phyloP scores from a whole-genome alignment of 169 alveolate species.

The Cryptosporidium ubiquitum region DNA sequence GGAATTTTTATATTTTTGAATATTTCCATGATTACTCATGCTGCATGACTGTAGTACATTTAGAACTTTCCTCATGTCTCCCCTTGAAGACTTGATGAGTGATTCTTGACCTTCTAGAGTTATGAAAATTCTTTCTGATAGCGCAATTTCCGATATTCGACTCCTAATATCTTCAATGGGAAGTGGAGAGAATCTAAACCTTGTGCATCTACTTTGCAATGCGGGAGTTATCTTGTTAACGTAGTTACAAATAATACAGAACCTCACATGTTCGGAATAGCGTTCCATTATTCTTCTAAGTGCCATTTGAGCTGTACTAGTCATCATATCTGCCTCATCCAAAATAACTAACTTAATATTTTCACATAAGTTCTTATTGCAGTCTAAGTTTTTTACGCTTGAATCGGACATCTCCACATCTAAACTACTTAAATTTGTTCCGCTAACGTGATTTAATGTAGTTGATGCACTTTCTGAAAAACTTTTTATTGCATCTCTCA shows the following conservation, averaged over 20 bases:
- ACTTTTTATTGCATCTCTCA: constrained; percentile 95
- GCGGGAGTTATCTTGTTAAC: constrained; percentile 97
- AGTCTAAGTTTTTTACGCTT: constrained; percentile 2
- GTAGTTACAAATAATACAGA: constrained; percentile 96
- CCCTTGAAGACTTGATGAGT: constrained; percentile 91
- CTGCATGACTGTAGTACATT: constrained; percentile 93
- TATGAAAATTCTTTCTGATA: constrained; percentile 85
- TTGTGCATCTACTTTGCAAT: constrained; percentile 96
- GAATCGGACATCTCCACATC: constrained; percentile 27
- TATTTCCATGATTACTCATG: constrained; percentile 80
- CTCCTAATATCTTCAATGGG: constrained; percentile 82
- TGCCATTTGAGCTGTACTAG: constrained; percentile 97
- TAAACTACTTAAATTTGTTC: constrained; percentile 42
- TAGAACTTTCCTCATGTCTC: constrained; percentile 98
- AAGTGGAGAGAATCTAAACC: constrained; percentile 93
- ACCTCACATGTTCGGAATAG: constrained; percentile 95
- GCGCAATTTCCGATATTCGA: constrained; percentile 88
- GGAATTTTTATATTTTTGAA: constrained; percentile 8
- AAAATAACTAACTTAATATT: constrained; percentile 91
- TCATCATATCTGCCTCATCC: constrained; percentile 99
- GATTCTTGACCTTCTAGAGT: constrained; percentile 88
- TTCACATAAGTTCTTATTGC: constrained; percentile 30
- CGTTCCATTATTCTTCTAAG: constrained; percentile 98
- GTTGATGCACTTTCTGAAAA: constrained; percentile 88
- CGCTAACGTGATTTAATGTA: constrained; percentile 58